A percentile compares a stretch with the other conserved stretches of the same genome.
These are phyloP conservation scores for Diaporthe eres DNA, from an alignment of 2,329 filamentous ascomycete species.

Conservation along the genomic window DNA sequence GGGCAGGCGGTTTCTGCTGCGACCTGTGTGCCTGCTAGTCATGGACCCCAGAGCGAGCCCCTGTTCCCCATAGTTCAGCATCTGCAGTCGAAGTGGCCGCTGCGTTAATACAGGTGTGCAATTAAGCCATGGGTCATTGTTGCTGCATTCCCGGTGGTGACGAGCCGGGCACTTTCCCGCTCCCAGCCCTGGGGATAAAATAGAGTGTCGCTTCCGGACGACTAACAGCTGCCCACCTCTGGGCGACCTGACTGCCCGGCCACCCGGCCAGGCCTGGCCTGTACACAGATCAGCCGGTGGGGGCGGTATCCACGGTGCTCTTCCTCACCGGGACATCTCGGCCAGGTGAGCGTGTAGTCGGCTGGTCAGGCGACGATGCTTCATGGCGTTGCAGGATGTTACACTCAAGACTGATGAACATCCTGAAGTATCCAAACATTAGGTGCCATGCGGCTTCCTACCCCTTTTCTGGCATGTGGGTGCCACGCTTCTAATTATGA, in stretches of 20 bases:
- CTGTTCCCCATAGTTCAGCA: conserved; percentile 24
- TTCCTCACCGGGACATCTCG: neutral
- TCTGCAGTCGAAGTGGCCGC: conserved; percentile 16
- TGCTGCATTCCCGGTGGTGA: conserved; percentile 25
- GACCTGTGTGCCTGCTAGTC: conserved; percentile 25
- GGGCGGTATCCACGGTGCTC: conserved; percentile 2
- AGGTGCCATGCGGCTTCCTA: conserved; percentile 29
- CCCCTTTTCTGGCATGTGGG: conserved; percentile 33
- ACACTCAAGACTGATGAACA: conserved; percentile 32
- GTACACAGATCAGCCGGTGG: conserved; percentile 9
- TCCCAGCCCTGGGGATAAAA: conserved; percentile 6
- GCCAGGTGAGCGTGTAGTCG: conserved; percentile 3
- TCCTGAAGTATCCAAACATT: conserved; percentile 29
- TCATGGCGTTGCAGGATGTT: conserved; percentile 32
- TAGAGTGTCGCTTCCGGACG: conserved; percentile 6
- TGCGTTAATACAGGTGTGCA: conserved; percentile 14
- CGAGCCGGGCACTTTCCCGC: conserved; percentile 18
- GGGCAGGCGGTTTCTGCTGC: conserved; percentile 15
- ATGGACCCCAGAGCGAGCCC: conserved; percentile 24
- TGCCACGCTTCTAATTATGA: conserved; percentile 40
- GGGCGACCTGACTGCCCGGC: conserved; percentile 5
- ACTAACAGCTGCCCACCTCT: neutral
- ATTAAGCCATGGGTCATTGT: conserved; percentile 7
- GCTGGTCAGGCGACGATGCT: conserved; percentile 25
- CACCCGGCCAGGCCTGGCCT: conserved; percentile 10